Conservation (phyloP, 2,329 filamentous ascomycete species). For the Talaromyces sp. region DNA sequence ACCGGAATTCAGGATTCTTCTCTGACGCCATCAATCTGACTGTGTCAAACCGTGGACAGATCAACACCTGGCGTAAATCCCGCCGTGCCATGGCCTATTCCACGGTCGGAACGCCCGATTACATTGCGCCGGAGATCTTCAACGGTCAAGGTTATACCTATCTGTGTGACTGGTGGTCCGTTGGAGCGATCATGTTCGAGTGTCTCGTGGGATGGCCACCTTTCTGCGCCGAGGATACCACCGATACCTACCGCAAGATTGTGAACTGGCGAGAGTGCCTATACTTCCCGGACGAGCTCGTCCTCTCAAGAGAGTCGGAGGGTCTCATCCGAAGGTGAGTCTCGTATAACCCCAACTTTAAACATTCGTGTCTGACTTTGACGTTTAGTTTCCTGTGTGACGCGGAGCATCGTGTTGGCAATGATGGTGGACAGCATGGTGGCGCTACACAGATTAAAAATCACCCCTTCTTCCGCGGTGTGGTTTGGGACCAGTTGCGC, state of each 20-base stretch:
- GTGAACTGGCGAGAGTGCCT: conserved; percentile 95
- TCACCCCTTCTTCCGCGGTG: conserved; percentile 94
- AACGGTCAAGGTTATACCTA: conserved; percentile 93
- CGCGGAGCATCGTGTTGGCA: conserved; percentile 83
- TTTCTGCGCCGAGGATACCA: conserved; percentile 95
- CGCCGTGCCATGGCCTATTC: conserved; percentile 95
- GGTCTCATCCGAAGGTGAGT: conserved; percentile 82
- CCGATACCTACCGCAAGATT: conserved; percentile 98
- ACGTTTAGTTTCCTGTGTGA: conserved; percentile 77
- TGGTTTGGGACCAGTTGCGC: conserved; percentile 88
- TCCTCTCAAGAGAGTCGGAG: conserved; percentile 81
- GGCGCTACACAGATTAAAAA: conserved; percentile 88
- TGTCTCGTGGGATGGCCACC: conserved; percentile 98
- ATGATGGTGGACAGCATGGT: conserved; percentile 51
- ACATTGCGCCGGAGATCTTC: conserved; percentile 98
- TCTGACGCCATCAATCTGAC: conserved; percentile 93
- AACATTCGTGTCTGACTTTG: conserved; percentile 18
- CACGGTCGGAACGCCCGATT: conserved; percentile 95
- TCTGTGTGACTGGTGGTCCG: conserved; percentile 98
- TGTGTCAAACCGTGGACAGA: conserved; percentile 93
- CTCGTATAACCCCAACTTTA: neutral
- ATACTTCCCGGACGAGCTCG: conserved; percentile 94
- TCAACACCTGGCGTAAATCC: conserved; percentile 98
- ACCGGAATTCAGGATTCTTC: conserved; percentile 89
- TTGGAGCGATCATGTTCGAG: conserved; percentile 99